Base-by-base conservation (phyloP, 108 stramenopile species). In the Schizochytrium sp. region DNA sequence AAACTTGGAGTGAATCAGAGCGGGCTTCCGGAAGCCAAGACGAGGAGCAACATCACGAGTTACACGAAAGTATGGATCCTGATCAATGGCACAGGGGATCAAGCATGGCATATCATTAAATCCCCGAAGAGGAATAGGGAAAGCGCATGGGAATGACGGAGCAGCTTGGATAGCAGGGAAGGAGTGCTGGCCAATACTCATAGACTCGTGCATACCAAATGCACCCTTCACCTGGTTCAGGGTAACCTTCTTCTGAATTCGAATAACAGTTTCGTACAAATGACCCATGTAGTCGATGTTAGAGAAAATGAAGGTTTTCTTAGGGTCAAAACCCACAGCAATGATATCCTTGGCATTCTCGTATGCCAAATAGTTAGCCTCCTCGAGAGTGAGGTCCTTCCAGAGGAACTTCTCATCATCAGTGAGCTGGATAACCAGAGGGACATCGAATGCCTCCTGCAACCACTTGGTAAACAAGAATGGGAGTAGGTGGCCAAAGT, bases 341-440 rank as follows among this genome's bases (percentile, higher is more conserved):
- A 99, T 98, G 89, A 99, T 99, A 91, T 99, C 99, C 87, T 96
- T 96, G 56, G 98, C 99, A 93, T 99, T 99, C 92, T 98, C 97
- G 55, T 95, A 95, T 61, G 97, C 98, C 57, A 99, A 92, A 15
- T 92, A 87, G 61, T 96, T 94, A 92, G 94, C 97, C 91, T 97
- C 90, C 76, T 96, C 94, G 89, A 99, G 90, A 89, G 96, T 97
- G 89, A 97, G 96, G 89, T 93, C 97, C 94, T 99, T 99, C 96
- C 97, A 99, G 5, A 99, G 89, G 89, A 99, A 99, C 93, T 99
- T 99, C 94, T 99, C 99, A 90, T 99, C 99, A 89, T 99, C 99
- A 10, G 99, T 99, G 93, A 99, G 97, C 95, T 99, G 99, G 87
- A 99, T 96, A 47, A 99, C 99, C 69, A 99, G 90, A 0, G 99